Percentiles rank a stretch among this genome's conserved stretches.
Conservation (phyloP, 148 eudicot genomes). For the Rhododendron ovatum region DNA sequence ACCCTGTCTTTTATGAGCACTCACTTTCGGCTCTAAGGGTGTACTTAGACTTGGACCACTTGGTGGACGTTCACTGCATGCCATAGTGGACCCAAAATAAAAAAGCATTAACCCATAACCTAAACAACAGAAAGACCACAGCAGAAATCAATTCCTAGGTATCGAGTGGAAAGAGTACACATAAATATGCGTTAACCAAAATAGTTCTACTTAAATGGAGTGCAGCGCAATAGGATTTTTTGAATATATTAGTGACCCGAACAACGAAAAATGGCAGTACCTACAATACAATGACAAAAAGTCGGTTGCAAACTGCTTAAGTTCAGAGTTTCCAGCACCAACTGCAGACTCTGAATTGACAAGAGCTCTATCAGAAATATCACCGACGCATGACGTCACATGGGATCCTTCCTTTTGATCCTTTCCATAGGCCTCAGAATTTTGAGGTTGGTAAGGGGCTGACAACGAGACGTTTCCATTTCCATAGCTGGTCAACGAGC, state of each 20-base stretch:
- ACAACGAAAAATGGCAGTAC: conserved; percentile 24
- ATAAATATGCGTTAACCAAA: not conserved
- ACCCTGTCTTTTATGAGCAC: conserved; percentile 54
- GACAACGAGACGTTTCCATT: conserved; percentile 16
- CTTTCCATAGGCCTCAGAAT: conserved; percentile 19
- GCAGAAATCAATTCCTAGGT: not conserved
- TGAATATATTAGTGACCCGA: not conserved
- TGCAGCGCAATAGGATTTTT: not conserved
- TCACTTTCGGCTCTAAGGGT: conserved; percentile 23
- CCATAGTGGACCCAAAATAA: not conserved
- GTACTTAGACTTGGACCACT: conserved; percentile 30
- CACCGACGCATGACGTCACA: conserved; percentile 12
- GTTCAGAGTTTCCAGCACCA: conserved; percentile 30
- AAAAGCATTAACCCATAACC: not conserved
- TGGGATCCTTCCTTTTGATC: conserved; percentile 15
- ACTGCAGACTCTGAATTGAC: conserved; percentile 18
- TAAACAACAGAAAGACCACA: not conserved
- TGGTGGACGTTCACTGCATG: conserved; percentile 41
- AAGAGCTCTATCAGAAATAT: conserved; percentile 16
- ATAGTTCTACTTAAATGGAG: not conserved
- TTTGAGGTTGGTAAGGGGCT: conserved; percentile 19
- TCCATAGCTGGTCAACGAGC: conserved; percentile 29
- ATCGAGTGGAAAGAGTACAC: not conserved
- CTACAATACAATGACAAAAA: conserved; percentile 70
- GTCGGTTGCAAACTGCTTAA: conserved; percentile 55